phyloP scores from a whole-genome alignment of 495 filamentous ascomycete species.

The Geoglossum glabrum region DNA sequence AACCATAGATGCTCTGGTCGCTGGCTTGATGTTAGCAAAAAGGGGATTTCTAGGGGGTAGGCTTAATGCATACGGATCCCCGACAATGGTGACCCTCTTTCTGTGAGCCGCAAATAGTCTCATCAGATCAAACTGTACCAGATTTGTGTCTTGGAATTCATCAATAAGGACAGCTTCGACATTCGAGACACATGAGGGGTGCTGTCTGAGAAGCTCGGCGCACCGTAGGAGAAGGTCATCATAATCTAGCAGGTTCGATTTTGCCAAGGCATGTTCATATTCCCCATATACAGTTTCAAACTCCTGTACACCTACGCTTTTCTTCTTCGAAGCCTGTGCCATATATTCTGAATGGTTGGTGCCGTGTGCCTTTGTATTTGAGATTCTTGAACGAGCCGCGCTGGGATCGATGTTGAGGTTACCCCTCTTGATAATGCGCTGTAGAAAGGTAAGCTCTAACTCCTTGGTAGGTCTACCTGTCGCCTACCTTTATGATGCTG shows the following conservation, averaged over 20 bases:
- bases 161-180: constrained; percentile 87
- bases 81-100: constrained; percentile 75
- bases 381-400: constrained; percentile 54
- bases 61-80: constrained; percentile 38
- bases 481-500: constrained; percentile 35
- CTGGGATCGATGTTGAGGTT: constrained; percentile 44
- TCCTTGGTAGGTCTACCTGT: not conserved
- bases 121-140: constrained; percentile 91
- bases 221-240: constrained; percentile 83
- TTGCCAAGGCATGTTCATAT: constrained; percentile 54
- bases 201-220: constrained; percentile 52
- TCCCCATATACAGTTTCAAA: constrained; percentile 55
- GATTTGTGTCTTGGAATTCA: constrained; percentile 96
- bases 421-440: constrained; percentile 53
- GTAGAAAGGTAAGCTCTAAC: not conserved
- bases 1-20: constrained; percentile 98
- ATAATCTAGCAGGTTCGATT: constrained; percentile 79
- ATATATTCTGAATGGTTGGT: constrained; percentile 24
- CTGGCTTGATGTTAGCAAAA: not conserved
- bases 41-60: not conserved
- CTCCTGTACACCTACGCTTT: constrained; percentile 44
- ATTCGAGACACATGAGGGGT: constrained; percentile 76
- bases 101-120: constrained; percentile 55
- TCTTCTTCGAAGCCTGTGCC: constrained; percentile 20
- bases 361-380: constrained; percentile 64